Base-by-base conservation (phyloP, 176 grass and related monocot genomes). In the bread wheat (Triticum aestivum) region DNA sequence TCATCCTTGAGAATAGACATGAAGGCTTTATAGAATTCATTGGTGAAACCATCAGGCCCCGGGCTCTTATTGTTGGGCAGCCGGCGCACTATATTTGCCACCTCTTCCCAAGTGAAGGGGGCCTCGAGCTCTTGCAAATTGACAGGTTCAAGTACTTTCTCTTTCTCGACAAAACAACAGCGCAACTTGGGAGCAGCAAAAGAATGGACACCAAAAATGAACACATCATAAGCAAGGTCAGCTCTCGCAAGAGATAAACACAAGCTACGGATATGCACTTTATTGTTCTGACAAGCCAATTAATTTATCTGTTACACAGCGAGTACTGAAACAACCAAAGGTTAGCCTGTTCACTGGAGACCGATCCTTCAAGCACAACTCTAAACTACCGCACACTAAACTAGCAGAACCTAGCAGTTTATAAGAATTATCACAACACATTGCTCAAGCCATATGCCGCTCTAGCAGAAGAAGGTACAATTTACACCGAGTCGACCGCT, bases 401-500 rank as follows among this genome's bases (percentile, higher is more conserved):
- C 72, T 67, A 83, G 72, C 72, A 85, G 76, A 84, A 74, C 81
- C 82, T 81, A 59, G 56, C 56, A 59, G 86, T 85, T 88, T 85
- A 85, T 82, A 85, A 30, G 82, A 70, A 88, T 85, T 85, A 73
- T 81, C 85, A 52, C 29, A 35, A 34, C 77, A 75, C 77, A 79
- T 70, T 80, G 76, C 70, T 88, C 77, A 85, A 80, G 63, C 62
- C 69, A 80, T 32, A 70, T 75, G 79, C 44, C 70, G 56, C 17
- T 71, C 69, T 17, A 52, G 77, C 65, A 52, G 63, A 59, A 84
- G 70, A 71, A 75, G 64, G 64, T 81, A 41, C 67, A 90, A 71
- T 91, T 92, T 92, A 96, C 92, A 99, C 69, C 0, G 90, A 91
- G 80, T 99, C 93, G 5, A 84, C 91, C 82, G 89, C 94, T 88